phyloP scores from a whole-genome alignment of 2,329 filamentous ascomycete species.

The Curvularia sp. region DNA sequence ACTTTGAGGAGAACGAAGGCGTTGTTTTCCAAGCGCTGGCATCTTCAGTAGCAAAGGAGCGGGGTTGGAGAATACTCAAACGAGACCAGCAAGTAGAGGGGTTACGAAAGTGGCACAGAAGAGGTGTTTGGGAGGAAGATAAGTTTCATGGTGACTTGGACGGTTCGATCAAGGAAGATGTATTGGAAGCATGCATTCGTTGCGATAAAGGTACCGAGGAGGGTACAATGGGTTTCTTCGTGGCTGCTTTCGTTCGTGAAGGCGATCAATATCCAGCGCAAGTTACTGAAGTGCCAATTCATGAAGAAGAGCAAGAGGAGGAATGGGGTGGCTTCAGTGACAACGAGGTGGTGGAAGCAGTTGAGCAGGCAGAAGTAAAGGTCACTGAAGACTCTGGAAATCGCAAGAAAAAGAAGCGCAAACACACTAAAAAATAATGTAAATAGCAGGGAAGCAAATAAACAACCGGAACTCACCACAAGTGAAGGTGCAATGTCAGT shows the following conservation, averaged over 20 bases:
- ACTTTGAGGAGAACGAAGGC: slow-evolving; percentile 85
- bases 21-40: slow-evolving; percentile 77
- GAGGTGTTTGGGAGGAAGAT: slow-evolving; percentile 54
- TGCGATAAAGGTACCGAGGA: slow-evolving; percentile 81
- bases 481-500: neutral
- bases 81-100: slow-evolving; percentile 77
- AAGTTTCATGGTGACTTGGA: slow-evolving; percentile 52
- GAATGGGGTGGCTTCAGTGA: slow-evolving; percentile 56
- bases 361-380: neutral
- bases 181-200: slow-evolving; percentile 79
- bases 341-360: slow-evolving; percentile 24
- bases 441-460: neutral
- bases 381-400: slow-evolving; percentile 7
- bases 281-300: slow-evolving; percentile 5
- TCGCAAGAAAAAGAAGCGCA: slow-evolving; percentile 34
- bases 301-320: slow-evolving; percentile 35
- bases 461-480: neutral
- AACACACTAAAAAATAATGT: slow-evolving; percentile 9
- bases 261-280: slow-evolving; percentile 9
- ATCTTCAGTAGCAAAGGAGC: slow-evolving; percentile 68
- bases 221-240: slow-evolving; percentile 95
- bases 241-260: slow-evolving; percentile 81
- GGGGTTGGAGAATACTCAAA: slow-evolving; percentile 79
- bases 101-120: slow-evolving; percentile 76
- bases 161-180: slow-evolving; percentile 29